Percentiles rank a stretch among this genome's conserved stretches.
Conservation (phyloP, 805 yeast species). For the Saccharomycopsis fibuligera region DNA sequence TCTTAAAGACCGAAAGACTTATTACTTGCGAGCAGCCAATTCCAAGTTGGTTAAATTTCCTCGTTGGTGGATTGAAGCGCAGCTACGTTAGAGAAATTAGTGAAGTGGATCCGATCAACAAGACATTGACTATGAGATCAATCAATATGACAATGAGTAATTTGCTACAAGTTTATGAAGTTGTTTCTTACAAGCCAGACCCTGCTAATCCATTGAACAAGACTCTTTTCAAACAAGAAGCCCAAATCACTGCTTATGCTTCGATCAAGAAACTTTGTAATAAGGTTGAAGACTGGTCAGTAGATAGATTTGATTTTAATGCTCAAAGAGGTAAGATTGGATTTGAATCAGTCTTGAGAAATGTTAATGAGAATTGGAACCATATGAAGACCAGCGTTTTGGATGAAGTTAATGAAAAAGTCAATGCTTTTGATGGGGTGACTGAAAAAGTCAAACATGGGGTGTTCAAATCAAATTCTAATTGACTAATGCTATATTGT, state of each 20-base stretch:
- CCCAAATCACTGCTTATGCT: slow-evolving; percentile 84
- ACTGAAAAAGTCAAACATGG: slow-evolving; percentile 19
- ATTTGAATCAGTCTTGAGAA: slow-evolving; percentile 69
- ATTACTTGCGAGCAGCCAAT: slow-evolving; percentile 84
- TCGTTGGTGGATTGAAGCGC: slow-evolving; percentile 67
- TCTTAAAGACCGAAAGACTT: slow-evolving; percentile 74
- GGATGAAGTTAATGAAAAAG: slow-evolving; percentile 10
- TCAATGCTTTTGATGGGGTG: slow-evolving; percentile 17
- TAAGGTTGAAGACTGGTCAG: slow-evolving; percentile 87
- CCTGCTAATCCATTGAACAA: slow-evolving; percentile 38
- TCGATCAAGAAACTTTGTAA: slow-evolving; percentile 63
- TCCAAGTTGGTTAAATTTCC: slow-evolving; percentile 69
- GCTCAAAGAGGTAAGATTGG: slow-evolving; percentile 79
- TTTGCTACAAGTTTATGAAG: slow-evolving; percentile 74
- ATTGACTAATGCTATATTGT: too few relatives aligned
- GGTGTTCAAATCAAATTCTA: neutral
- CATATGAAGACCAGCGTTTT: slow-evolving; percentile 7
- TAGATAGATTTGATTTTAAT: slow-evolving; percentile 81
- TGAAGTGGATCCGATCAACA: slow-evolving; percentile 62
- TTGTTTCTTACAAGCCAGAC: slow-evolving; percentile 77
- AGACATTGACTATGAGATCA: slow-evolving; percentile 74
- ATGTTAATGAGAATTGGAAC: slow-evolving; percentile 17
- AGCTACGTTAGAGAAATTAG: slow-evolving; percentile 88
- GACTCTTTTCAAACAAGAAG: slow-evolving; percentile 73
- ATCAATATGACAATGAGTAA: slow-evolving; percentile 77